A percentile compares a stretch with the other conserved stretches of the same genome.
phyloP scores from a whole-genome alignment of 1,139 yeast species.

The Geotrichum fermentans region DNA sequence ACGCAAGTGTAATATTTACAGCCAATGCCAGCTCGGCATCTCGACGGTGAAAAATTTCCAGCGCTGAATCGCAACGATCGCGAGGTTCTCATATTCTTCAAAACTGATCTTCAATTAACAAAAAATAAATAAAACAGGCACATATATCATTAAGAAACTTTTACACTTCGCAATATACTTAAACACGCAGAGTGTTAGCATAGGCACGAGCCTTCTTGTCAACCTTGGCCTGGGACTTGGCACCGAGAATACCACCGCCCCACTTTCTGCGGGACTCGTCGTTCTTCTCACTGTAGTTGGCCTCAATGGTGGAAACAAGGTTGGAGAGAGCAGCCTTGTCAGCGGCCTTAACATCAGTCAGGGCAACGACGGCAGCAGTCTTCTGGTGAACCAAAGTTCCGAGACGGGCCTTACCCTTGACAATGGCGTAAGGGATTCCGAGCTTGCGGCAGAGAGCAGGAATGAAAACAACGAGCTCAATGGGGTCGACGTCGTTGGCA shows the following conservation, averaged over 20 bases:
- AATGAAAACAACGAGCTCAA: slow-evolving; percentile 90
- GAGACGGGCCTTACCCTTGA: slow-evolving; percentile 98
- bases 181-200: slow-evolving; percentile 19
- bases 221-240: slow-evolving; percentile 77
- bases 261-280: slow-evolving; percentile 96
- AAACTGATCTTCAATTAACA: not conserved
- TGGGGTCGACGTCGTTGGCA: slow-evolving; percentile 98
- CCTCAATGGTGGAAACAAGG: slow-evolving; percentile 84
- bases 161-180: not conserved
- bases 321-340: slow-evolving; percentile 93
- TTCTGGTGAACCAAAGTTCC: slow-evolving; percentile 96
- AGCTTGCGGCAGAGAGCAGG: slow-evolving; percentile 98
- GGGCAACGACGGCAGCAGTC: slow-evolving; percentile 94
- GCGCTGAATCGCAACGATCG: too few species aligned
- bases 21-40: too few species aligned
- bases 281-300: slow-evolving; percentile 88
- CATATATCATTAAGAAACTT: not conserved
- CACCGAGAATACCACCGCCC: slow-evolving; percentile 99
- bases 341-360: slow-evolving; percentile 88
- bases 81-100: too few species aligned
- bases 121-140: not conserved
- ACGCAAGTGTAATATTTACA: too few species aligned
- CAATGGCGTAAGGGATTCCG: slow-evolving; percentile 98
- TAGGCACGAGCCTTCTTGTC: slow-evolving; percentile 43
- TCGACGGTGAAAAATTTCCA: too few species aligned